Base-by-base conservation (phyloP, 2,329 filamentous ascomycete species). In the Aspergillus fructus region DNA sequence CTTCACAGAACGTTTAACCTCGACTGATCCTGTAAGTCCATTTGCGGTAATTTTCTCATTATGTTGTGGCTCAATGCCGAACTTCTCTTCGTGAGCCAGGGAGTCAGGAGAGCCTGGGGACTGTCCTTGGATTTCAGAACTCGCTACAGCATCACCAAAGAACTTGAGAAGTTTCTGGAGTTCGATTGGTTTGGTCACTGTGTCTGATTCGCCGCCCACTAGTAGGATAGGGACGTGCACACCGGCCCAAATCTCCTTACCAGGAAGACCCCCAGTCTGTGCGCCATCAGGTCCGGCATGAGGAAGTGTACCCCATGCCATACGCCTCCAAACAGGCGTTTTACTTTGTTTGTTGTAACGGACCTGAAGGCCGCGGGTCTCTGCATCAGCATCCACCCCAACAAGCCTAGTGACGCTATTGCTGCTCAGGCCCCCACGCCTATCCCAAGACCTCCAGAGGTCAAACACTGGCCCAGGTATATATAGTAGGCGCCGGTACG, bases 321-420 rank as follows among this genome's bases (percentile, higher is more conserved):
- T 92, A 40, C 91, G 85, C 63, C 89, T 85, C 83, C 90, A 96
- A 0, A 94, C 90, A 0, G 88, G 82, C 0, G 92, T 94, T 62
- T 83, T 85, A 61, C 91, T 96, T 71, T 96, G 91, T 58, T 83
- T 82, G 71, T 97, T 97, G 76, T 73, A 80, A 39, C 73, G 70
- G 34, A 77, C 66, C 63, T 80, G 78, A 39, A 76, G 69, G 49
- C 71, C 73, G 62, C 72, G 74, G 2, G 76, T 76, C 58, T 77
- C 73, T 8, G 66, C 60, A 46, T 77, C 74, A 46, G 75, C 76
- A 62, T 69, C 67, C 34, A 67, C 66, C 19, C 78, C 78, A 3
- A 79, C 87, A 69, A 96, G 93, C 15, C 93, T 85, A 48, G 77
- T 78, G 6, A 97, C 91, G 64, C 91, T 96, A 2, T 82, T 77